Evolutionary conservation across 352 stramenopile genomes (phyloP), one percentile per base, ranked within the genome.

Genomic region (Phytophthora podocarpi): DNA sequence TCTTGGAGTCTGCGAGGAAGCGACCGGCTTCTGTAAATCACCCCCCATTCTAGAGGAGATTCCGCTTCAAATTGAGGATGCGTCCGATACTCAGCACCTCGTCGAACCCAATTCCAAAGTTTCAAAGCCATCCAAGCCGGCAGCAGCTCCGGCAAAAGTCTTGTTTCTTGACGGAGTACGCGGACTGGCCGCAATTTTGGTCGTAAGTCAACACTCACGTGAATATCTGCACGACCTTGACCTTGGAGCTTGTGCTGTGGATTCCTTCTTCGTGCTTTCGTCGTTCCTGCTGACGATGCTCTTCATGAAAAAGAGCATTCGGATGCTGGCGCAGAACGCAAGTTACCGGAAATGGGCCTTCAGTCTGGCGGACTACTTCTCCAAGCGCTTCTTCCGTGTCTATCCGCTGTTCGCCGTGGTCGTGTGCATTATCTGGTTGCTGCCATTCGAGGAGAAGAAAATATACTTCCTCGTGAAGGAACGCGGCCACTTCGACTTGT

Each of bases 191-290:
- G 72, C 72, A 1, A 61, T 81, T 7, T 23, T 81, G n/a, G 75
- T 81, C 9, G 65, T 78, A 28, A 46, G 40, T 18, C 60, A 74
- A 10, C 72, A 81, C 43, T 72, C 66, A 8, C 24, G 45, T 2
- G 56, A 75, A 37, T 72, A 76, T 23, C 34, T 72, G 15, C 49
- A 61, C 41, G 69, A 68, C 16, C 45, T 74, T 11, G 53, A 74
- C 34, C 46, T 78, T 9, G 69, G 69, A 24, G 64, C 64, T 15
- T 66, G 43, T 4, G 64, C 64, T 0, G 71, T 80, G 31, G 71
- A 80, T 42, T 41, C 63, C 7, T 80, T 80, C 24, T 80, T 80
- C 47, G 71, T 80, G 35, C 58, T 80, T n/a, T 80, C 71, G 18
- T 71, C 71, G 0, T 80, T 80, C 30, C 37, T 80, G n/a, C 40